A percentile compares a stretch with the other conserved stretches of the same genome.
phyloP scores from a whole-genome alignment of 2,329 filamentous ascomycete species.

The Fusarium luffae region DNA sequence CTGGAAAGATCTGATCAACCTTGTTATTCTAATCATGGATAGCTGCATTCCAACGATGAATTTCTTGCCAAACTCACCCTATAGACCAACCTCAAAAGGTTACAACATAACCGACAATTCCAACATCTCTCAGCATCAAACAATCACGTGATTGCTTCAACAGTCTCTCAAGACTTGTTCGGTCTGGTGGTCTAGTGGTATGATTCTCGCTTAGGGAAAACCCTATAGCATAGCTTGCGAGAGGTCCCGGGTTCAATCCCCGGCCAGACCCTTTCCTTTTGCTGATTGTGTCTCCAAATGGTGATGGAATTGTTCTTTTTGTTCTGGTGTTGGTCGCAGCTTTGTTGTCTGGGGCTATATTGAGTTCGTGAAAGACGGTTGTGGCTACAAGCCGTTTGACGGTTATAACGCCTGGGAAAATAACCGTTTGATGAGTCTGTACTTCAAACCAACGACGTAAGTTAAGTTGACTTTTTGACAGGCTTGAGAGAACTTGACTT shows the following conservation, averaged over 20 bases:
- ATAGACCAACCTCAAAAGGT: not conserved
- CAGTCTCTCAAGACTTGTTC: conserved; percentile 50
- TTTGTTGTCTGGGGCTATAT: not conserved
- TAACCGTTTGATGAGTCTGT: not conserved
- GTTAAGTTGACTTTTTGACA: no score
- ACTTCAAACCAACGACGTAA: not conserved
- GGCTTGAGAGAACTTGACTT: no score
- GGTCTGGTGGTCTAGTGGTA: conserved; percentile 72
- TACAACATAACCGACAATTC: accelerated
- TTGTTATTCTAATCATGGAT: not conserved
- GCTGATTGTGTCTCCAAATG: not conserved
- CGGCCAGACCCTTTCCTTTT: conserved; percentile 53
- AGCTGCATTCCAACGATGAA: not conserved
- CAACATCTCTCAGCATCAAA: accelerated
- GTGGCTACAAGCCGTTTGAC: not conserved
- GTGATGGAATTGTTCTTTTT: not conserved
- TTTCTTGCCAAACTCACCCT: not conserved
- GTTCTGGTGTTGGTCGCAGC: not conserved
- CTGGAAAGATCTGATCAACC: not conserved
- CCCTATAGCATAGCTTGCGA: conserved; percentile 54
- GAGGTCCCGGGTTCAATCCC: conserved; percentile 61
- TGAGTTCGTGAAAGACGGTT: not conserved
- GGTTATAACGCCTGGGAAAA: not conserved
- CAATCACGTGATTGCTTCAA: conserved; percentile 18
- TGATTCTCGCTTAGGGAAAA: conserved; percentile 76